Percentiles rank a stretch among this genome's conserved stretches.
phyloP scores from a whole-genome alignment of 495 filamentous ascomycete species.

The Penicillium flavigenum region DNA sequence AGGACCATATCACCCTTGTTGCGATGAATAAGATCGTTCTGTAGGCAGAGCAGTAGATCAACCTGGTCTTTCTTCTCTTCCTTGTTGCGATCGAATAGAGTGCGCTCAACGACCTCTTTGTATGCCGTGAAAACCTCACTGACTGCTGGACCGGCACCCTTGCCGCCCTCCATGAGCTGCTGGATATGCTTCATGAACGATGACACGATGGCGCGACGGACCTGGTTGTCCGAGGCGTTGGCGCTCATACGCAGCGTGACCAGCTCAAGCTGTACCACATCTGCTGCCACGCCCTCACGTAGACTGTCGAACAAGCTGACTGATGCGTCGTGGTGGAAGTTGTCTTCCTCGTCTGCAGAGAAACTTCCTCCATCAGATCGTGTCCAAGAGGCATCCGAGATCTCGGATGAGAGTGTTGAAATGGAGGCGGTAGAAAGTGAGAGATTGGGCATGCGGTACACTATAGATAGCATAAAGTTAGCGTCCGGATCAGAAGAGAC shows the following conservation, averaged over 20 bases:
- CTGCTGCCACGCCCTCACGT: conserved; percentile 68
- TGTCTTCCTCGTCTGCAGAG: conserved; percentile 61
- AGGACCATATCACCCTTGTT: conserved; percentile 65
- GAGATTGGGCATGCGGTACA: conserved; percentile 68
- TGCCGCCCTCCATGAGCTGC: conserved; percentile 63
- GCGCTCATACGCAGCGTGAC: conserved; percentile 83
- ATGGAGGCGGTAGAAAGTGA: conserved; percentile 76
- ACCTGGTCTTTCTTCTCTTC: conserved; percentile 70
- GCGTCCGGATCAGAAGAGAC: conserved; percentile 26
- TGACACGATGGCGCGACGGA: conserved; percentile 79
- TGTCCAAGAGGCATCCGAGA: conserved; percentile 46
- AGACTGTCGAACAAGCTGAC: conserved; percentile 81
- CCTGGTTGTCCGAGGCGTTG: conserved; percentile 83
- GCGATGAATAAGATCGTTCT: conserved; percentile 69
- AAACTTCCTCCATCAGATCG: conserved; percentile 54
- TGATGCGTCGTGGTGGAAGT: conserved; percentile 87
- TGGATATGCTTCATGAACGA: conserved; percentile 81
- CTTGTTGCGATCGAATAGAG: conserved; percentile 57
- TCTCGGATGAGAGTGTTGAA: conserved; percentile 63
- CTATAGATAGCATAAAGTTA: conserved; percentile 32
- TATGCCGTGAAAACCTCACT: conserved; percentile 57
- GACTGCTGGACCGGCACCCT: conserved; percentile 63
- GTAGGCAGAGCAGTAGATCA: conserved; percentile 77
- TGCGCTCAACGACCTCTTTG: conserved; percentile 56
- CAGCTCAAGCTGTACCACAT: conserved; percentile 85